Evolutionary conservation across 2,329 filamentous ascomycete species (phyloP), one percentile per base, ranked within the genome.

Genomic region (Colletotrichum simmondsii): DNA sequence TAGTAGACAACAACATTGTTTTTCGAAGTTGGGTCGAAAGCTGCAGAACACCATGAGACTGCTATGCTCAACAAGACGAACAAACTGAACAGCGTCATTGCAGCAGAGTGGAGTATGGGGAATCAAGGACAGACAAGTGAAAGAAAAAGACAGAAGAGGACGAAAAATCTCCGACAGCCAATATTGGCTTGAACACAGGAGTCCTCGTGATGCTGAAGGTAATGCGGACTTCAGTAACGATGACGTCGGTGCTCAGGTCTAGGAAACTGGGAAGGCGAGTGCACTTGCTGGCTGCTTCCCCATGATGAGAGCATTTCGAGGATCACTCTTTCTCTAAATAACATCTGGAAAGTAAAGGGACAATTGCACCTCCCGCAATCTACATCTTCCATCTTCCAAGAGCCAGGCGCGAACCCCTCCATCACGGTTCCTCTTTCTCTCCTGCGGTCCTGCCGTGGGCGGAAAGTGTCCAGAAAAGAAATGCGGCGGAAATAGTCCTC

Each of bases 1-100:
- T 82, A 86, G 74, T 86, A 86, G 4, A 85, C 79, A 8, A 79
- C 84, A 42, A 85, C 78, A 73, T 86, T 86, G 53, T 78, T 79
- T 65, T 82, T 82, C 0, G 80, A 80, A 5, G 65, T 74, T 35
- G 78, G 75, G 68, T 79, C 76, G 72, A 83, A 84, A 8, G 37
- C 49, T 19, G 37, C 72, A 0, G 57, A 65, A 49, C 65, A 63
- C 1, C 35, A 32, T 0, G 56, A 56, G 10, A 69, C 42, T 46
- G 49, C 67, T 19, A 67, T 14, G 42, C 67, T 37, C 1, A 75
- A 22, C 14, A 65, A 46, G 12, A 57, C 52, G 37, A 73, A 42
- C 14, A 54, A 16, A 3, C 42, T 10, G 5, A 70, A 12, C 10
- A 57, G 26, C 35, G 28, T 53, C 67, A 70, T 70, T 5, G 24